Evolutionary conservation across 2,329 filamentous ascomycete genomes (phyloP).

Genomic region (Fusarium sp.): DNA sequence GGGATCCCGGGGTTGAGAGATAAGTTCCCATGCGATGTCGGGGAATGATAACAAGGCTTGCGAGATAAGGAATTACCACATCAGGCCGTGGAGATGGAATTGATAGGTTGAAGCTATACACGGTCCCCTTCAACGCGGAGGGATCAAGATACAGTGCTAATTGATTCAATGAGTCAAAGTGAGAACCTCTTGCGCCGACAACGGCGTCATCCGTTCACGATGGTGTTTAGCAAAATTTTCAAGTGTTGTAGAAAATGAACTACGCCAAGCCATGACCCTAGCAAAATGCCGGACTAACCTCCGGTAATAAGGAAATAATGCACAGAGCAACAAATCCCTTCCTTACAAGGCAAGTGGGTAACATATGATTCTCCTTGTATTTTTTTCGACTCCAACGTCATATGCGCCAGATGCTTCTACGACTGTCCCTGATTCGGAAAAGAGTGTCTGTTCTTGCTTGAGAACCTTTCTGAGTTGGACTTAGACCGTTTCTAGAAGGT

Average conservation of each 20-base stretch:
- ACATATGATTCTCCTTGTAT: background rate
- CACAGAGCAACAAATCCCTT: slow-evolving; percentile 6
- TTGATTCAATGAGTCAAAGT: background rate
- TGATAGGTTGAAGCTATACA: background rate
- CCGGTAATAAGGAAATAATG: slow-evolving; percentile 8
- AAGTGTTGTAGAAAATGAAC: background rate
- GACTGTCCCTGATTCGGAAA: background rate
- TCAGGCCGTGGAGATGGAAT: slow-evolving; percentile 1
- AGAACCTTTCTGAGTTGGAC: background rate
- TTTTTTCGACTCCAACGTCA: slow-evolving; percentile 4
- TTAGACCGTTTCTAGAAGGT: background rate
- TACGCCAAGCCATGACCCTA: background rate
- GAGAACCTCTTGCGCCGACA: slow-evolving; percentile 12
- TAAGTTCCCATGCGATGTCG: slow-evolving; percentile 20
- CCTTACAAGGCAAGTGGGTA: slow-evolving; percentile 28
- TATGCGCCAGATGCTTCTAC: background rate
- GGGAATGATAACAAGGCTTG: slow-evolving; percentile 16
- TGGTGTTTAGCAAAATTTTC: slow-evolving; percentile 19
- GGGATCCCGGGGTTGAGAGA: slow-evolving; percentile 36
- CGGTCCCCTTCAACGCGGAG: background rate
- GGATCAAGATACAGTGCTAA: slow-evolving; percentile 2
- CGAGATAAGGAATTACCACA: slow-evolving; percentile 29
- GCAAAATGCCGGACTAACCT: background rate
- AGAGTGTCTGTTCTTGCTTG: background rate
- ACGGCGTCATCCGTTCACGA: slow-evolving; percentile 18